A percentile compares a stretch with the other conserved stretches of the same genome.
Conservation (phyloP, 1,284 basidiomycete species). For the Sporisorium reilianum region DNA sequence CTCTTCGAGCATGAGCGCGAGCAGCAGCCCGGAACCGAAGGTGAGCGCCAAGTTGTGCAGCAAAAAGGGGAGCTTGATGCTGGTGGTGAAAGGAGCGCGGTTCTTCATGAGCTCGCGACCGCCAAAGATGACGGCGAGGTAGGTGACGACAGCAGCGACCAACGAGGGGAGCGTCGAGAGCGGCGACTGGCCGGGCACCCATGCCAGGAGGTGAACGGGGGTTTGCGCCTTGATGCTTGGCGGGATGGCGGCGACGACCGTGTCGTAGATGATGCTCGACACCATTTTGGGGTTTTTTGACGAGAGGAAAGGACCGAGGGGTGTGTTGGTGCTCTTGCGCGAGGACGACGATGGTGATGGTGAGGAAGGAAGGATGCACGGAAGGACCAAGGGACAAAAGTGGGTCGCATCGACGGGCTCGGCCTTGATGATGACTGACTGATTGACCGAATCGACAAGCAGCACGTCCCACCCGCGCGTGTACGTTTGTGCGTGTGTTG, state of each 20-base stretch:
- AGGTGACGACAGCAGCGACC: constrained; percentile 76
- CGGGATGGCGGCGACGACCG: constrained; percentile 44
- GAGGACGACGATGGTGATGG: constrained; percentile 17
- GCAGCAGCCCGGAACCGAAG: constrained; percentile 81
- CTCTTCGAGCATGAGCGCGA: constrained; percentile 86
- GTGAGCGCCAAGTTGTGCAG: constrained; percentile 91
- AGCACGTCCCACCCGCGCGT: background rate
- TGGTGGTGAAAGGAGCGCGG: constrained; percentile 73
- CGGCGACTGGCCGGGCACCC: constrained; percentile 60
- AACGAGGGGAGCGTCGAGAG: constrained; percentile 57
- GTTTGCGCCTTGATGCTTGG: constrained; percentile 34
- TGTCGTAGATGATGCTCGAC: constrained; percentile 50
- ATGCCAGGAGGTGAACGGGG: constrained; percentile 48
- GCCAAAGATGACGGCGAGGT: constrained; percentile 90
- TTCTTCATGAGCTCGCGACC: constrained; percentile 84
- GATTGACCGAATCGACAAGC: background rate
- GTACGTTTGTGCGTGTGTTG: too few relatives aligned
- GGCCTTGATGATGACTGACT: background rate
- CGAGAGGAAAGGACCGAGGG: background rate
- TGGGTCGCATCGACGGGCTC: background rate
- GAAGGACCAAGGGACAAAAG: background rate
- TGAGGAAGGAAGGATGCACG: constrained; percentile 1
- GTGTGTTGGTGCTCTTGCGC: background rate
- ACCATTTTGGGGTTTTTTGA: constrained; percentile 29
- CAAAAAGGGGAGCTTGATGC: constrained; percentile 82